A percentile compares a stretch with the other conserved stretches of the same genome.
phyloP scores from a whole-genome alignment of 163 green algal species.

The Trebouxiophyceae sp. region DNA sequence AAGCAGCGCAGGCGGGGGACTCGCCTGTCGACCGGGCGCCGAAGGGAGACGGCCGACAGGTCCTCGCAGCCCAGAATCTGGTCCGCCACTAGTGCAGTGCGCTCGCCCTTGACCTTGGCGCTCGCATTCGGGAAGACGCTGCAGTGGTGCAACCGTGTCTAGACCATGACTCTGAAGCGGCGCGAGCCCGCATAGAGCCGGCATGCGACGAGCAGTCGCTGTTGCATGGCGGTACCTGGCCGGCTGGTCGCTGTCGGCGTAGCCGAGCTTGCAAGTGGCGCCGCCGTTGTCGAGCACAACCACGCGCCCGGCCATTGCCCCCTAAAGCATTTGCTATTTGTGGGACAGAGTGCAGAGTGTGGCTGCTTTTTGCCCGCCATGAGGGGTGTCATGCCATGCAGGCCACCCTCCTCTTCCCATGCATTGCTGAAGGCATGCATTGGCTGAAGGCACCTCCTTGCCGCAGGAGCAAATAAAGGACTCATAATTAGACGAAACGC shows the following conservation, averaged over 20 bases:
- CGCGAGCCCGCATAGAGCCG: too few relatives aligned
- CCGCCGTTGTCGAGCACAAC: slow-evolving; percentile 79
- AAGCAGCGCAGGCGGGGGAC: background rate
- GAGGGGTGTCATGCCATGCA: too few relatives aligned
- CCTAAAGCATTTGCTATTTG: too few relatives aligned
- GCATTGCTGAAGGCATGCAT: too few relatives aligned
- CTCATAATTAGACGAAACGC: too few relatives aligned
- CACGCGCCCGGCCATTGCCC: slow-evolving; percentile 2
- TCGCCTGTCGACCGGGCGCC: slow-evolving; percentile 64
- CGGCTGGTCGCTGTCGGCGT: slow-evolving; percentile 44
- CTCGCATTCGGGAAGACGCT: slow-evolving; percentile 81
- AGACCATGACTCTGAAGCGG: background rate
- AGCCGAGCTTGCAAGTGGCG: slow-evolving; percentile 61
- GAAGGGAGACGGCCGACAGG: slow-evolving; percentile 57
- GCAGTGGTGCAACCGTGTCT: slow-evolving; percentile 10
- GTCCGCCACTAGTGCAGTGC: slow-evolving; percentile 49
- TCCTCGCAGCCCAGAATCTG: slow-evolving; percentile 58
- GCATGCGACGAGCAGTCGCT: too few relatives aligned
- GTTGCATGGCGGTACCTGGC: slow-evolving; percentile 24
- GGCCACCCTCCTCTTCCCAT: too few relatives aligned
- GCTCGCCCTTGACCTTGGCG: slow-evolving; percentile 70
- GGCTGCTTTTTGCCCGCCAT: too few relatives aligned
- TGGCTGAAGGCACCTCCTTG: too few relatives aligned
- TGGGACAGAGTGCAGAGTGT: too few relatives aligned
- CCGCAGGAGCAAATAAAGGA: too few relatives aligned